A percentile compares a stretch with the other conserved stretches of the same genome.
Conservation (phyloP, 2,329 filamentous ascomycete species). For the Tetracladium maxilliforme region DNA sequence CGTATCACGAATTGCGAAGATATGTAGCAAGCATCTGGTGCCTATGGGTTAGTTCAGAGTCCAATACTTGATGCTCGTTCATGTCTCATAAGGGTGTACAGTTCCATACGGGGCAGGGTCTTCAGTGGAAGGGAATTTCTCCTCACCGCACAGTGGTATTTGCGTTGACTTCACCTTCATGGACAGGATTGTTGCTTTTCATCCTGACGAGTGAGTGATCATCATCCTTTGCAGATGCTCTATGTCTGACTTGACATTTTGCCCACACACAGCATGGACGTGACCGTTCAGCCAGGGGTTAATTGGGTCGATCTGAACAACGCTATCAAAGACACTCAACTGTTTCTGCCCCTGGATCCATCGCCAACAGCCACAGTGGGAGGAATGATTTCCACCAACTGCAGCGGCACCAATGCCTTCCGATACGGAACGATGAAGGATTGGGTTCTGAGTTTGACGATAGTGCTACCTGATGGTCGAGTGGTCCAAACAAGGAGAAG, state of each 20-base stretch:
- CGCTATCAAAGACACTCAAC: constrained; percentile 41
- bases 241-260: no score
- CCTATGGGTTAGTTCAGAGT: constrained; percentile 40
- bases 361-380: constrained; percentile 43
- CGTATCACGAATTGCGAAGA: constrained; percentile 44
- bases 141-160: constrained; percentile 50
- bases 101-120: constrained; percentile 22
- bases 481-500: constrained; percentile 53
- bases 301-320: constrained; percentile 56
- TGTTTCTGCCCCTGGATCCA: constrained; percentile 59
- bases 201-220: constrained; percentile 39
- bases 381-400: constrained; percentile 53
- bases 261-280: constrained; percentile 46
- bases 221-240: no score
- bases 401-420: constrained; percentile 43
- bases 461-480: constrained; percentile 54
- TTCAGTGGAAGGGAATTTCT: constrained; percentile 58
- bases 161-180: constrained; percentile 56
- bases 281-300: constrained; percentile 55
- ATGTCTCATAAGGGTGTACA: not conserved
- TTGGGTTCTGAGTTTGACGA: constrained; percentile 57
- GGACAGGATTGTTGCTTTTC: constrained; percentile 48
- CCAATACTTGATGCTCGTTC: no score
- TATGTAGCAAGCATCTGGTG: constrained; percentile 46
- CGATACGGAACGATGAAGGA: constrained; percentile 66